Base-by-base conservation (phyloP, 1,139 yeast species). In the Dujonia santamariae region DNA sequence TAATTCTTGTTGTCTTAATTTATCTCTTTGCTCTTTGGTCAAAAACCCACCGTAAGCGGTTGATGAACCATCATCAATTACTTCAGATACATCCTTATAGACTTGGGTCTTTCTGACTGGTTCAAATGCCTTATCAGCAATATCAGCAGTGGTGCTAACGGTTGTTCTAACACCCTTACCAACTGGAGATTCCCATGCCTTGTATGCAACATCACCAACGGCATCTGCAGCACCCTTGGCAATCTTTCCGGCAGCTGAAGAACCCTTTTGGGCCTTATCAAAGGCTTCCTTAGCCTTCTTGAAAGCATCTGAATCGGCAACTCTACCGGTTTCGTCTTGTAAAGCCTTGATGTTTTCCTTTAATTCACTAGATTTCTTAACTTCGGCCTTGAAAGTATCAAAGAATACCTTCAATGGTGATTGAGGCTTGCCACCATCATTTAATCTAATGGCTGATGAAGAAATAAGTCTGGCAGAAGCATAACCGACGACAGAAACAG, bases 131-230 rank as follows among this genome's bases (percentile, higher is more conserved):
- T 82, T 83, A 55, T 87, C 96, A 16, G 87, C 80, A 14, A 71
- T 80, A 37, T 85, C 87, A 2, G 95, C 96, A 8, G 97, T 80
- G 36, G 76, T 75, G 43, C 74, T 75, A 11, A 88, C 94, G 1
- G 88, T 87, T 28, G 79, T 72, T 54, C 98, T 77, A 13, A 96
- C 92, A 34, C 82, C 85, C 59, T 83, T 81, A 44, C 96, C 92
- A 31, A 92, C 85, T 22, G 92, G 88, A 2, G 97, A 87, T 42
- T 94, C 97, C 99, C 99, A 94, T 1, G 97, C 97, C 43, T 82
- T 82, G 30, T 76, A 72, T 3, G 97, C 98, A 30, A 80, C 95
- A 37, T 76, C 82, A 37, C 97, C 98, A 20, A 92, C 87, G 23
- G 82, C 94, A 51, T 85, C 87, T n/a, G 97, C 97, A 2, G 97